A percentile compares a stretch with the other conserved stretches of the same genome.
phyloP scores from a whole-genome alignment of 208 protist genomes.

The Leishmania gerbilli region DNA sequence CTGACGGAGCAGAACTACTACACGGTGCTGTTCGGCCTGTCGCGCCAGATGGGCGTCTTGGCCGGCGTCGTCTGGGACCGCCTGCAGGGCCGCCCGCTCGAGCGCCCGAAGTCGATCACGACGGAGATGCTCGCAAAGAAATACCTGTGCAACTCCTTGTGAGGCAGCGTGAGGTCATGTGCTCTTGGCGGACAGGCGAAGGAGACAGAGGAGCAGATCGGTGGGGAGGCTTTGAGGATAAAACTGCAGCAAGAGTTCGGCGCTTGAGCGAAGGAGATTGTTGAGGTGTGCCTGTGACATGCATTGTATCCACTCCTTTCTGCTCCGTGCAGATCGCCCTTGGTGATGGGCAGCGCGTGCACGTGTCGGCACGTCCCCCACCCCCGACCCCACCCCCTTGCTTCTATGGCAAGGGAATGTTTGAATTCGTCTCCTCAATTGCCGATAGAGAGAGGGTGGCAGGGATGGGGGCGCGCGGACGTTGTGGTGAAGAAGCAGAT shows the following conservation, averaged over 20 bases:
- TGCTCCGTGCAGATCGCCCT: background rate
- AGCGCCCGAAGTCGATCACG: conserved; percentile 96
- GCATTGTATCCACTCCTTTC: background rate
- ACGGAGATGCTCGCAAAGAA: conserved; percentile 81
- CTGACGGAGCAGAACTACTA: conserved; percentile 97
- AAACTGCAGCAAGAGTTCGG: background rate
- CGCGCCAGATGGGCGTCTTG: conserved; percentile 95
- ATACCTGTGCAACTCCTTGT: conserved; percentile 37
- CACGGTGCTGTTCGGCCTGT: conserved; percentile 98
- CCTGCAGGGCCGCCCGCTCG: conserved; percentile 94
- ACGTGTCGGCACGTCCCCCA: background rate
- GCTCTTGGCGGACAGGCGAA: background rate
- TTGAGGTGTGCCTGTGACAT: background rate
- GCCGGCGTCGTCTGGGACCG: conserved; percentile 95
- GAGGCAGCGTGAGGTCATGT: background rate
- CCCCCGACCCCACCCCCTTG: no score
- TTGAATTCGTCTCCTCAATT: background rate
- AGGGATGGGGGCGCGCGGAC: background rate
- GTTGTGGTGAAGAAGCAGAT: background rate
- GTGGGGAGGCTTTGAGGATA: background rate
- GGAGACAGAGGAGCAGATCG: background rate
- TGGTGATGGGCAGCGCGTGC: background rate
- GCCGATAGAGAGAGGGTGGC: background rate
- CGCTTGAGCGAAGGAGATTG: background rate
- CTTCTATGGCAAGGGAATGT: background rate